Base-by-base conservation (phyloP, 202 grass and related monocot species). In the Schoenoplectus tabernaemontani region DNA sequence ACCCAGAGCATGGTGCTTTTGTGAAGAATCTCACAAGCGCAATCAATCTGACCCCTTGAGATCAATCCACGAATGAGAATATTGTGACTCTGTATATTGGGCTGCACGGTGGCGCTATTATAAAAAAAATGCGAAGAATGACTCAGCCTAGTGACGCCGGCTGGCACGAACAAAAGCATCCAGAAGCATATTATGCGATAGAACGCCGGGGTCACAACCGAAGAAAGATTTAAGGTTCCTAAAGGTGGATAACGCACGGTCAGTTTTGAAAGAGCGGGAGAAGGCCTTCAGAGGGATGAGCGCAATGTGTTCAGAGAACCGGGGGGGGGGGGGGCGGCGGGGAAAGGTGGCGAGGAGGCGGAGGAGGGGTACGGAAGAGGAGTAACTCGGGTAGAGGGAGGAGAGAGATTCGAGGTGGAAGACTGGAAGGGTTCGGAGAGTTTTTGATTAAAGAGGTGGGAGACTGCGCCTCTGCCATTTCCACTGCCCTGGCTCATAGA, bases 81-180 rank as follows among this genome's bases (percentile, higher is more conserved):
- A 85, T 95, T 98, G 83, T 91, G 91, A 13, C 84, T 94, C 85
- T 89, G 91, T 71, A 98, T 78, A 74, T 98, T 98, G 43, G 95
- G 95, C 78, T 81, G 80, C 28, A 84, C 91, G 54, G 78, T 85
- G 43, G 87, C 83, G 46, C 82, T 81, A 19, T 85, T 77, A 62
- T 82, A n/a, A 90, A 37, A 98, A 84, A 76, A 89, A 92, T 3
- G 84, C 70, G 48, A 98, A 95, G 79, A 98, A 92, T 0, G 90
- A 84, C 43, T 98, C 91, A 0, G 89, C 88, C 17, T 90, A 61
- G 4, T 87, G 76, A 82, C 86, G 95, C 62, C 83, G 83, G 7
- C 85, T 82, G 17, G 89, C 75, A 23, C 95, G 89, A 9, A 98
- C 89, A 48, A 95, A 79, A 15, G 96, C 96, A 48, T 98, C 96